Base-by-base conservation (phyloP, 345 rosid genomes). In the Boechera retrofracta region DNA sequence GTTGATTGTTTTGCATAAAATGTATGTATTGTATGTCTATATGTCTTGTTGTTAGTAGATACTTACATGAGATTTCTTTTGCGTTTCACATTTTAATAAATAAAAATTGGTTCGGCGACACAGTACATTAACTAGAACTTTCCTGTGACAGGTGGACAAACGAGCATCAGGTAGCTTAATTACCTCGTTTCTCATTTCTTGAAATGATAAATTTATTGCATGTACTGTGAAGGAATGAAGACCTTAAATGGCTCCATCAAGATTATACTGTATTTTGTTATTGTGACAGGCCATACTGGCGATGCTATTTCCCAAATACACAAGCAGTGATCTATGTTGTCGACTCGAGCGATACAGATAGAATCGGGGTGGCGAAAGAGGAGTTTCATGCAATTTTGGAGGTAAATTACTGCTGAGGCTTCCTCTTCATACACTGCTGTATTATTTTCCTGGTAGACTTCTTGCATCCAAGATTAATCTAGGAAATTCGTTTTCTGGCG, bases 321-420 rank as follows among this genome's bases (percentile, higher is more conserved):
- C 80, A 78, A 75, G 80, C 84, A 62, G 76, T 81, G 42, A 83
- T 87, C 47, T 87, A 87, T 69, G 90, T 87, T 54, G 87, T 87
- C 47, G 90, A 87, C 71, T 87, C 90, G 10, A 85, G 88, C 55
- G 90, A 87, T 69, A 82, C 86, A 33, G 88, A 87, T 65, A 53
- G 90, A 38, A 71, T 87, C 13, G 75, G 75, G 44, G 83, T 80
- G 15, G 90, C 90, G 1, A 87, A 87, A 78, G 88, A 87, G 6
- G 90, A 87, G 42, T 85, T 87, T 72, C 90, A 87, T 72, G 88
- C 90, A 32, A 87, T 85, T 66, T 72, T 87, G 65, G 88, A 85
- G 90, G 90, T 87, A 83, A 52, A 59, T 7, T 51, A 3, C 9
- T 42, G 5, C 26, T 60, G 48, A 21, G 2, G 13, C 42, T 44